phyloP scores from a whole-genome alignment of 1,139 yeast species.

The Sugiyamaella novakii region DNA sequence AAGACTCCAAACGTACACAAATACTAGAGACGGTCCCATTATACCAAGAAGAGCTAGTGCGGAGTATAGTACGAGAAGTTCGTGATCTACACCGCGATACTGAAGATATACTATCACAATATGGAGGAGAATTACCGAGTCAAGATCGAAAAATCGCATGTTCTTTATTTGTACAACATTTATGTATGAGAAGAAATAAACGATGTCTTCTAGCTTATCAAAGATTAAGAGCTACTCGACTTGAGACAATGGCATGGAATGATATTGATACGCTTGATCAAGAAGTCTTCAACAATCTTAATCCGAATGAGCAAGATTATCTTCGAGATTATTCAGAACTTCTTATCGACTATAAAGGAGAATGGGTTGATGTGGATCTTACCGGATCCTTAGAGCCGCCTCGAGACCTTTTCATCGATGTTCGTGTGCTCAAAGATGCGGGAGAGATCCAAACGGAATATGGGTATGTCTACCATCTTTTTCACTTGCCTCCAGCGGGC shows the following conservation, averaged over 20 bases:
- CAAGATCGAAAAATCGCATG: constrained; percentile 49
- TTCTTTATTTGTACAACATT: constrained; percentile 76
- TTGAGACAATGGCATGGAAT: constrained; percentile 75
- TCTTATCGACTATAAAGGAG: constrained; percentile 73
- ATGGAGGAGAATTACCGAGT: constrained; percentile 44
- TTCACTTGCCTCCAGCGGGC: too few species aligned
- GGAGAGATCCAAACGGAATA: constrained; percentile 98
- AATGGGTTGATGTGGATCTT: constrained; percentile 81
- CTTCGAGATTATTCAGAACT: constrained; percentile 69
- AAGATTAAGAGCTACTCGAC: constrained; percentile 63
- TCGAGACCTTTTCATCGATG: constrained; percentile 86
- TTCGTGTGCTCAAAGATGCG: constrained; percentile 87
- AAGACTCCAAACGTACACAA: constrained; percentile 80
- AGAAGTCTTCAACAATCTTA: constrained; percentile 53
- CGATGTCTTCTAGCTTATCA: constrained; percentile 87
- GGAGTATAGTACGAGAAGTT: constrained; percentile 54
- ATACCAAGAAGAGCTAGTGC: constrained; percentile 75
- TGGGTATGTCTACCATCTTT: too few species aligned
- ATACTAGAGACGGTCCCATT: constrained; percentile 68
- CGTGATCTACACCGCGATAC: constrained; percentile 50
- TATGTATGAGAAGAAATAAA: constrained; percentile 84
- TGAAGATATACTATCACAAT: constrained; percentile 50
- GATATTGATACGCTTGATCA: constrained; percentile 43
- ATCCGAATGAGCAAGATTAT: constrained; percentile 81
- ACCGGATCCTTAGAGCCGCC: constrained; percentile 91